Conservation (phyloP, 768 basidiomycete genomes). For the Gymnopilus junonius region DNA sequence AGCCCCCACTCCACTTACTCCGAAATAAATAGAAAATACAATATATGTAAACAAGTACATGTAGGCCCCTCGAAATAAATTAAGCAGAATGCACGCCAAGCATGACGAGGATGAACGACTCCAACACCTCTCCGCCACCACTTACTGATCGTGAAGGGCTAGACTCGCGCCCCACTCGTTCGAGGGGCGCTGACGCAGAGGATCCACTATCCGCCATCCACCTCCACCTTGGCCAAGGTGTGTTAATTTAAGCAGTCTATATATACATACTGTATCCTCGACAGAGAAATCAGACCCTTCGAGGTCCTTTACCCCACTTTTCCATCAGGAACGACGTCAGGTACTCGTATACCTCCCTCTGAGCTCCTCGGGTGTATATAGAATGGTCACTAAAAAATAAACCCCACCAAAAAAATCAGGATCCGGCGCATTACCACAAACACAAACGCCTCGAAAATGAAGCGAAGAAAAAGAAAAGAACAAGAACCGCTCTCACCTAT, state of each 20-base stretch:
- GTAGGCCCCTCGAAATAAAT: too few relatives aligned
- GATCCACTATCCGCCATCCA: too few relatives aligned
- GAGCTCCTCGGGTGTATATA: slow-evolving; percentile 75
- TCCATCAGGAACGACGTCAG: slow-evolving; percentile 85
- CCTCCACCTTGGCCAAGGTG: background rate
- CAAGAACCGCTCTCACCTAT: slow-evolving; percentile 60
- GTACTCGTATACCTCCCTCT: slow-evolving; percentile 85
- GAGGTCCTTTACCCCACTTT: slow-evolving; percentile 93
- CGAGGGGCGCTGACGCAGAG: background rate
- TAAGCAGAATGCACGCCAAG: too few relatives aligned
- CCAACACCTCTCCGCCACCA: too few relatives aligned
- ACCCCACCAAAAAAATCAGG: background rate
- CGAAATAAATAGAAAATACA: too few relatives aligned
- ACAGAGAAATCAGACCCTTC: slow-evolving; percentile 44
- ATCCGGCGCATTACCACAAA: background rate
- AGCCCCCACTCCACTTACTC: too few relatives aligned
- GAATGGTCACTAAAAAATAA: slow-evolving; percentile 84
- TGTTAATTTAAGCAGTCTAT: slow-evolving; percentile 4
- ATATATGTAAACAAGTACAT: too few relatives aligned
- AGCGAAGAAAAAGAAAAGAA: background rate
- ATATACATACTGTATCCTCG: background rate
- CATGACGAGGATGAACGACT: too few relatives aligned
- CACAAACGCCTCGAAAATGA: background rate
- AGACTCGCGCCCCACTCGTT: background rate
- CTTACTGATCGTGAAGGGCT: too few relatives aligned